These are phyloP conservation scores for Chondrus crispus DNA, from an alignment of 23 red algal species.

Conservation along the genomic window DNA sequence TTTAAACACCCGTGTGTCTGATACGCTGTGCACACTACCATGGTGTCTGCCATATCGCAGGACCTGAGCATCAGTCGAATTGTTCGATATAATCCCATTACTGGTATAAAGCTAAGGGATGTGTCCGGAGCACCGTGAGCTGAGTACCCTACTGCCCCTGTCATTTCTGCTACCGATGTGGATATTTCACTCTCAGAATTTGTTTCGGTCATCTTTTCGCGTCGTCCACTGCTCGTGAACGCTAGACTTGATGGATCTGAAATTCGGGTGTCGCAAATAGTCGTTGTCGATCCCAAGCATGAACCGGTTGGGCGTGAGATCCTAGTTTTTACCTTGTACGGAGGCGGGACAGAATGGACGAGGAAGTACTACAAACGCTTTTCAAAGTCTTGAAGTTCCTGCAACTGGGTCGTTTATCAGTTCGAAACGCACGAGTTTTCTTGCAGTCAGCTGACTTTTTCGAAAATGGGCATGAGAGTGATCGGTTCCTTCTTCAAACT, in stretches of 20 bases:
- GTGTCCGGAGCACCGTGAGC: constrained; percentile 12
- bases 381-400: too few species aligned
- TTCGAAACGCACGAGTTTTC: too few species aligned
- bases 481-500: too few species aligned
- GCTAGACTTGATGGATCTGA: not conserved
- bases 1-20: not conserved
- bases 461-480: too few species aligned
- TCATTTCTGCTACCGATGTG: not conserved
- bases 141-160: constrained; percentile 1
- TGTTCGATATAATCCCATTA: constrained; percentile 26
- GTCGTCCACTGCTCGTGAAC: constrained; percentile 8
- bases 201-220: not conserved
- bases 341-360: too few species aligned
- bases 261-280: constrained; percentile 16
- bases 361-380: too few species aligned
- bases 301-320: constrained; percentile 43
- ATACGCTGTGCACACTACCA: not conserved
- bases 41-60: not conserved
- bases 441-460: too few species aligned
- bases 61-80: constrained; percentile 11
- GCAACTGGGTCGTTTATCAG: too few species aligned
- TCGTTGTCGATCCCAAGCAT: constrained; percentile 7
- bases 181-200: constrained; percentile 13
- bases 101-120: constrained; percentile 25
- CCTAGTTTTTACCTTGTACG: constrained; percentile 11